Percentiles rank a stretch among this genome's conserved stretches.
These are phyloP conservation scores for Candida vaughaniae DNA, from an alignment of 805 yeast species.

Conservation along the genomic window DNA sequence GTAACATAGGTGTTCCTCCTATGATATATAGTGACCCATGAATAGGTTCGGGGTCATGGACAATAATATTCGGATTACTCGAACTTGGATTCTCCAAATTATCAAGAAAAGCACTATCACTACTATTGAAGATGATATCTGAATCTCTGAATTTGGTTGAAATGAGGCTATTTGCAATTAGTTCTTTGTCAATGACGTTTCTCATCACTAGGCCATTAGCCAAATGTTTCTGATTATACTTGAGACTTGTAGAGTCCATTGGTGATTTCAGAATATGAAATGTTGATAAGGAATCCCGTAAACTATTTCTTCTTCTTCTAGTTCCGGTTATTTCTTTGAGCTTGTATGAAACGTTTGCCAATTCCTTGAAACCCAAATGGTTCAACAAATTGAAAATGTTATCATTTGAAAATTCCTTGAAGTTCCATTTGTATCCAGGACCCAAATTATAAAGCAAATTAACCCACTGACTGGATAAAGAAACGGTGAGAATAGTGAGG, in stretches of 20 bases:
- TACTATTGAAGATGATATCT: slow-evolving; percentile 21
- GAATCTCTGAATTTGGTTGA: slow-evolving; percentile 16
- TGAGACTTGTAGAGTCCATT: background rate
- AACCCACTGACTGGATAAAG: slow-evolving; percentile 52
- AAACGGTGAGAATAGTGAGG: slow-evolving; percentile 36
- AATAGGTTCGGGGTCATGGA: slow-evolving; percentile 26
- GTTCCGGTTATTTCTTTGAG: slow-evolving; percentile 25
- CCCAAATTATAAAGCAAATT: slow-evolving; percentile 44
- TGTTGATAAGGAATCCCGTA: slow-evolving; percentile 7
- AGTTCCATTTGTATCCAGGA: slow-evolving; percentile 49
- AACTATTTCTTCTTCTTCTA: slow-evolving; percentile 12
- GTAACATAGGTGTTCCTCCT: slow-evolving; percentile 52
- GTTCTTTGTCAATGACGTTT: slow-evolving; percentile 14
- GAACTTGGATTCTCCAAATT: slow-evolving; percentile 8
- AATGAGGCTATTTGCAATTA: slow-evolving; percentile 14
- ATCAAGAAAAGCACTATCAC: slow-evolving; percentile 12
- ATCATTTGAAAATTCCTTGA: slow-evolving; percentile 30
- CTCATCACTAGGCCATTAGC: slow-evolving; percentile 10
- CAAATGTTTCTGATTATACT: background rate
- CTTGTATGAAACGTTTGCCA: slow-evolving; percentile 35
- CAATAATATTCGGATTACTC: slow-evolving; percentile 10
- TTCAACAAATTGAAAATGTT: slow-evolving; percentile 40
- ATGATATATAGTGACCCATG: slow-evolving; percentile 38
- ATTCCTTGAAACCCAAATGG: slow-evolving; percentile 37
- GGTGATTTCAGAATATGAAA: slow-evolving; percentile 1